These are phyloP conservation scores for Cymodocea nodosa DNA, from an alignment of 116 monocot species.

Conservation along the genomic window DNA sequence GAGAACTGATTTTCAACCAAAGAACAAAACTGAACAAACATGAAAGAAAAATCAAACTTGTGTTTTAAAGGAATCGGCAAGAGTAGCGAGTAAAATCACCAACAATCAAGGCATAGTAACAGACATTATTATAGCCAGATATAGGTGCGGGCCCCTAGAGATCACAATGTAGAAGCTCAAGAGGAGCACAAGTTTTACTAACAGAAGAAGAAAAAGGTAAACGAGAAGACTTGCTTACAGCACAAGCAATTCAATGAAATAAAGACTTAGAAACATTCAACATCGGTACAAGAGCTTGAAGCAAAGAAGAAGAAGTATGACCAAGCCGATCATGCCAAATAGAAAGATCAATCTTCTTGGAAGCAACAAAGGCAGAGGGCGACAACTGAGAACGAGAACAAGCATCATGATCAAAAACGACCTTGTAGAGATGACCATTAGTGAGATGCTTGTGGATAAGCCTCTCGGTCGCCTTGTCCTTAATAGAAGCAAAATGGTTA, in stretches of 20 bases:
- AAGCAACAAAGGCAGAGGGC: too few species aligned
- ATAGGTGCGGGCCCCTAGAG: neutral
- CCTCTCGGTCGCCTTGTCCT: neutral
- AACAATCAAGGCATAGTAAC: neutral
- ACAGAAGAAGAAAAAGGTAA: neutral
- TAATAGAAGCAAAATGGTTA: neutral
- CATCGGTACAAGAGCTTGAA: too few species aligned
- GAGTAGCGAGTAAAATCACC: neutral
- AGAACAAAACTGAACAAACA: neutral
- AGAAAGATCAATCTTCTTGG: too few species aligned
- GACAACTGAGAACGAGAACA: neutral
- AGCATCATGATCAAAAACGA: neutral
- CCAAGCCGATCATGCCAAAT: too few species aligned
- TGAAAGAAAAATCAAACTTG: neutral
- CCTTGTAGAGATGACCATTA: neutral
- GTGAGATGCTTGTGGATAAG: neutral
- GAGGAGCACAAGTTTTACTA: neutral
- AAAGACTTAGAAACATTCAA: too few species aligned
- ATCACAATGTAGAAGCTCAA: neutral
- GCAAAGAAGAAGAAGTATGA: too few species aligned
- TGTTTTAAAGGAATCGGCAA: neutral
- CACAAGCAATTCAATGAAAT: neutral
- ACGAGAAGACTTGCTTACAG: neutral
- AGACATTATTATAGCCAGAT: neutral
- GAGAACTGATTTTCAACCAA: neutral